Conservation (phyloP, 106 monocot genomes). For the Ottelia alismoides region DNA sequence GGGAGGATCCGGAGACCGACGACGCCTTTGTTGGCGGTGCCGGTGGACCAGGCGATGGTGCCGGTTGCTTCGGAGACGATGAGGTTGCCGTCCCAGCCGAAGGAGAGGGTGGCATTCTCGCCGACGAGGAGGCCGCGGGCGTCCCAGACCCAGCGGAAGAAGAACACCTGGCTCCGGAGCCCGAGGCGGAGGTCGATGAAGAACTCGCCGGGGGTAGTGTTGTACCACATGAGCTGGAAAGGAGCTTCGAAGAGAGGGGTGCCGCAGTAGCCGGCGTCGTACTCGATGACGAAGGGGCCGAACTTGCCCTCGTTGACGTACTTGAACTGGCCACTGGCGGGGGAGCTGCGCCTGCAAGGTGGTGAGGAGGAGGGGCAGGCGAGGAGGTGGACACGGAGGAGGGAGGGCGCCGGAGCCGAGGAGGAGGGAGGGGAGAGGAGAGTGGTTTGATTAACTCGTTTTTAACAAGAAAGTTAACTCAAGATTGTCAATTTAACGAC, state of each 20-base stretch:
- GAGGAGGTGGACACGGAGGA: background rate
- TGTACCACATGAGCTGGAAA: slow-evolving; percentile 52
- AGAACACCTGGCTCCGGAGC: slow-evolving; percentile 24
- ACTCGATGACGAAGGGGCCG: slow-evolving; percentile 34
- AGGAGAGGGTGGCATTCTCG: slow-evolving; percentile 36
- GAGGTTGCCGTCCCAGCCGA: slow-evolving; percentile 32
- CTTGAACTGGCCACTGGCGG: slow-evolving; percentile 22
- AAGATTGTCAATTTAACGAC: too few species aligned
- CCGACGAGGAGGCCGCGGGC: slow-evolving; percentile 35
- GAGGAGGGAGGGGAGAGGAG: too few species aligned
- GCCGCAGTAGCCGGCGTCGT: slow-evolving; percentile 38
- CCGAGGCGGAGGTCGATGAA: slow-evolving; percentile 52
- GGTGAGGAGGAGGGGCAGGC: too few species aligned
- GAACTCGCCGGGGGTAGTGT: slow-evolving; percentile 42
- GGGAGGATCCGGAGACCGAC: slow-evolving; percentile 19
- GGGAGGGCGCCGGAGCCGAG: slow-evolving; percentile 10
- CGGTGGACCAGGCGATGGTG: slow-evolving; percentile 26
- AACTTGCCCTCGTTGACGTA: slow-evolving; percentile 48
- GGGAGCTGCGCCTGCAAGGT: too few species aligned
- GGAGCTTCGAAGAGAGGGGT: slow-evolving; percentile 23
- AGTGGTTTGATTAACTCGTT: too few species aligned
- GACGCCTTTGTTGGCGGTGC: slow-evolving; percentile 42
- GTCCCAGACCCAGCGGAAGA: slow-evolving; percentile 50
- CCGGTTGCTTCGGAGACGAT: slow-evolving; percentile 34
- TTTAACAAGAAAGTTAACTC: too few species aligned